These are phyloP conservation scores for Mallotus nudiflorus DNA, from an alignment of 345 rosid genomes.

Conservation along the genomic window DNA sequence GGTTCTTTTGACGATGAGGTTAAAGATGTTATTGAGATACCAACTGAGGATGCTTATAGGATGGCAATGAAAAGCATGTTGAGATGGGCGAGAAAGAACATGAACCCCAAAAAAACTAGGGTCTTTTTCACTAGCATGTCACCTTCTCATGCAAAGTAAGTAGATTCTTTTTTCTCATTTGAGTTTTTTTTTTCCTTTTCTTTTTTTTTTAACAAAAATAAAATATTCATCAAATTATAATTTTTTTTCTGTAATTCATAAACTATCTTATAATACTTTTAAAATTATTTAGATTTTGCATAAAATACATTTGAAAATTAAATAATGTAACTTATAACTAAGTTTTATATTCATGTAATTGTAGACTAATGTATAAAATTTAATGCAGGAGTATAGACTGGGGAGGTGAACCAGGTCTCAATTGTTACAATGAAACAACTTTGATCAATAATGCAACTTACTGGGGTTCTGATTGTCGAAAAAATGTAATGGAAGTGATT, in stretches of 20 bases:
- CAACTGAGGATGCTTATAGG: conserved; percentile 81
- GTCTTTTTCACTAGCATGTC: conserved; percentile 98
- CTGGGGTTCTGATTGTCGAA: conserved; percentile 83
- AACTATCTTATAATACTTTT: too few relatives aligned
- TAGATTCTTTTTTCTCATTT: too few relatives aligned
- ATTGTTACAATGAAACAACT: conserved; percentile 76
- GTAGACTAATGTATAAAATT: background rate
- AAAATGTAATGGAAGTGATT: conserved; percentile 74
- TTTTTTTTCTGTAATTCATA: too few relatives aligned
- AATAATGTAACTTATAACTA: too few relatives aligned
- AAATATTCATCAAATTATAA: too few relatives aligned
- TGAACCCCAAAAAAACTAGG: conserved; percentile 71
- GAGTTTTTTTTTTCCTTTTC: too few relatives aligned
- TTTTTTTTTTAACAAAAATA: too few relatives aligned
- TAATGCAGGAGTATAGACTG: conserved; percentile 71
- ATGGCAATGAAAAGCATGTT: conserved; percentile 87
- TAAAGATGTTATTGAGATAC: conserved; percentile 51
- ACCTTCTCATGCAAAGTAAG: conserved; percentile 83
- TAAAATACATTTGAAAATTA: too few relatives aligned
- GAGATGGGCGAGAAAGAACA: conserved; percentile 79
- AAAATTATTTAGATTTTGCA: too few relatives aligned
- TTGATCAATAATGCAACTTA: conserved; percentile 60
- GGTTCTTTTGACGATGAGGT: conserved; percentile 78
- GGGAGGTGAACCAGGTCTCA: conserved; percentile 65
- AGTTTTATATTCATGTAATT: background rate